Percentiles rank a stretch among this genome's conserved stretches.
Evolutionary conservation across 208 protist genomes (phyloP).

Genomic region (Trypanosoma congolense): DNA sequence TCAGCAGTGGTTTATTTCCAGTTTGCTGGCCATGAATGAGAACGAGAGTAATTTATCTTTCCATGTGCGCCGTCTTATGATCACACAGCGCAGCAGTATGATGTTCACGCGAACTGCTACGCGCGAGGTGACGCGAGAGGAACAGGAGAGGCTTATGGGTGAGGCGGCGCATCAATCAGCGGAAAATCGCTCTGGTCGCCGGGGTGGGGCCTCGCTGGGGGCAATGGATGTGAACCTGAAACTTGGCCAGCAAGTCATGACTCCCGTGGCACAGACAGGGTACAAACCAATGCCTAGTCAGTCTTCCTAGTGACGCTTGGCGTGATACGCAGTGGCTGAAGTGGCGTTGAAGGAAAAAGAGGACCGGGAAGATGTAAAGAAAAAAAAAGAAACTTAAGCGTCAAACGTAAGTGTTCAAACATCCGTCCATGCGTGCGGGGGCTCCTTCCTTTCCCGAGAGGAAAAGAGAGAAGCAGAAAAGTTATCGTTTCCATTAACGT

Average conservation of each 20-base stretch:
- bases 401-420: no score
- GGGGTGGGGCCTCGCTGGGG: slow-evolving; percentile 44
- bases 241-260: slow-evolving; percentile 64
- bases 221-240: slow-evolving; percentile 68
- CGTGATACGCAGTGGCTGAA: no score
- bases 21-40: slow-evolving; percentile 68
- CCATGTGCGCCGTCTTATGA: slow-evolving; percentile 68
- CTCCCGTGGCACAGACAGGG: slow-evolving; percentile 66
- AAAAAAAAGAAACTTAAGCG: no score
- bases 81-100: slow-evolving; percentile 71
- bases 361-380: background rate
- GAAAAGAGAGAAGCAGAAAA: no score
- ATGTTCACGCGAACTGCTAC: slow-evolving; percentile 86
- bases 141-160: slow-evolving; percentile 68
- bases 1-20: slow-evolving; percentile 76
- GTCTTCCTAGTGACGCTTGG: slow-evolving; percentile 6
- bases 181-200: slow-evolving; percentile 67
- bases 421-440: no score
- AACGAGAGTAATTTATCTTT: slow-evolving; percentile 63
- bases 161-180: slow-evolving; percentile 53
- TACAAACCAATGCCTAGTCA: slow-evolving; percentile 71
- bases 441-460: no score
- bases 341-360: no score
- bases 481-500: no score
- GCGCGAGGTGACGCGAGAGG: slow-evolving; percentile 76